Conservation (phyloP, 768 basidiomycete species). For the Dioszegia crocea region DNA sequence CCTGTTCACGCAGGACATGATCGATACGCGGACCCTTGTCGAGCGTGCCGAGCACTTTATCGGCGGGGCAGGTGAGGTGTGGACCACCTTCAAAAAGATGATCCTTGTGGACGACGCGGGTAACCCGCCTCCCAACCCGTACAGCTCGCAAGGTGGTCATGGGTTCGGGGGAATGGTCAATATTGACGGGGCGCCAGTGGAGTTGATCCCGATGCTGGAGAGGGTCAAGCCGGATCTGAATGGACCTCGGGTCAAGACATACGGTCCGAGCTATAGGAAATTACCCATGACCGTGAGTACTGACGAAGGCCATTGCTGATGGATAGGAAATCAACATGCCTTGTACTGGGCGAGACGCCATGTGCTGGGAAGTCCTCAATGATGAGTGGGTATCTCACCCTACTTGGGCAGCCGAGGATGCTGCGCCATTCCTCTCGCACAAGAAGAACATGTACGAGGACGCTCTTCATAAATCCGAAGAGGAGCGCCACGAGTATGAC, state of each 20-base stretch:
- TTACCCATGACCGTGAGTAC: slow-evolving; percentile 77
- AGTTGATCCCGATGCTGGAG: slow-evolving; percentile 71
- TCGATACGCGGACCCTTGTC: slow-evolving; percentile 76
- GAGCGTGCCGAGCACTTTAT: slow-evolving; percentile 77
- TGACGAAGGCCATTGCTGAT: slow-evolving; percentile 6
- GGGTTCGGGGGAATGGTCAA: slow-evolving; percentile 44
- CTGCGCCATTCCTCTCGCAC: slow-evolving; percentile 79
- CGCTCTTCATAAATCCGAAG: slow-evolving; percentile 91
- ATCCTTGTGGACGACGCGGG: slow-evolving; percentile 68
- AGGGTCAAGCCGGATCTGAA: slow-evolving; percentile 61
- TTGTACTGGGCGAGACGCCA: slow-evolving; percentile 89
- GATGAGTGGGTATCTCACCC: slow-evolving; percentile 98
- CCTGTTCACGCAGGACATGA: slow-evolving; percentile 85
- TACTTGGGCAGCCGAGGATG: slow-evolving; percentile 94
- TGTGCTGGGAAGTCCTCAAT: slow-evolving; percentile 92
- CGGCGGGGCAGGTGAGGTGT: slow-evolving; percentile 68
- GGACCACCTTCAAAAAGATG: slow-evolving; percentile 77
- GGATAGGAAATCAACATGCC: slow-evolving; percentile 76
- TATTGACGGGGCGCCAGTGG: slow-evolving; percentile 59
- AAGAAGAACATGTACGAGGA: slow-evolving; percentile 98
- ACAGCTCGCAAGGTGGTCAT: slow-evolving; percentile 37
- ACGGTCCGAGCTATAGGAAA: slow-evolving; percentile 89
- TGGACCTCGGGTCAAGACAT: slow-evolving; percentile 51
- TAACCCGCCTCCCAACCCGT: slow-evolving; percentile 25
- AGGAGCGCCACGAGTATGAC: slow-evolving; percentile 96